These are phyloP conservation scores for Elaeagnus macrophylla DNA, from an alignment of 306 rosid genomes.

Conservation along the genomic window DNA sequence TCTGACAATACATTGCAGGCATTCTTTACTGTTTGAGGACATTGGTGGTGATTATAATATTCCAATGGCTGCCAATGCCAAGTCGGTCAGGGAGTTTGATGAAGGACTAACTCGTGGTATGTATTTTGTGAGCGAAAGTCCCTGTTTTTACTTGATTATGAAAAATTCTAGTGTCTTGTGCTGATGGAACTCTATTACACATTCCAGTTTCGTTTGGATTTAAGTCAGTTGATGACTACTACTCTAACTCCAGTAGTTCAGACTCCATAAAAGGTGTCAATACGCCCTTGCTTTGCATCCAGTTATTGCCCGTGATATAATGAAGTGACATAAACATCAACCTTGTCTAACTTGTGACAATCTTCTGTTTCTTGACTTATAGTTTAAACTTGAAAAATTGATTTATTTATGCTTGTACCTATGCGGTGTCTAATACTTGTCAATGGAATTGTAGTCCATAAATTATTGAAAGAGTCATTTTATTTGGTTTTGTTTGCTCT, in stretches of 20 bases:
- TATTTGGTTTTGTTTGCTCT: too few species aligned
- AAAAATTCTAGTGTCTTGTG: slow-evolving; percentile 7
- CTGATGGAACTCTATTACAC: slow-evolving; percentile 13
- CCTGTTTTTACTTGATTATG: slow-evolving; percentile 4
- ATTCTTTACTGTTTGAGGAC: slow-evolving; percentile 69
- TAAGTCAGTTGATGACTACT: slow-evolving; percentile 90
- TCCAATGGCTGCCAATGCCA: slow-evolving; percentile 61
- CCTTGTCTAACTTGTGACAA: not conserved
- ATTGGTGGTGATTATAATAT: slow-evolving; percentile 64
- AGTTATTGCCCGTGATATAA: slow-evolving; percentile 31
- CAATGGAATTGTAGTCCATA: too few species aligned
- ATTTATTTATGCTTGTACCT: too few species aligned
- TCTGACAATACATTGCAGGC: slow-evolving; percentile 41
- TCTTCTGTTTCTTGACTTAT: too few species aligned
- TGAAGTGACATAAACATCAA: not conserved
- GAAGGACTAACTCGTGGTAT: slow-evolving; percentile 92
- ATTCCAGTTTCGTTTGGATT: slow-evolving; percentile 91
- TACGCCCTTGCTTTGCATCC: slow-evolving; percentile 89
- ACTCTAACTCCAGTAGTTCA: slow-evolving; percentile 72
- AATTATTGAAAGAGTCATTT: too few species aligned
- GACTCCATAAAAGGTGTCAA: slow-evolving; percentile 63
- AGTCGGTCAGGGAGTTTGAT: slow-evolving; percentile 73
- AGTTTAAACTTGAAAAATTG: too few species aligned
- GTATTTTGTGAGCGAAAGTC: slow-evolving; percentile 10
- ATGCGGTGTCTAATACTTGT: too few species aligned